Evolutionary conservation across 2,329 filamentous ascomycete species (phyloP).

Genomic region (Aspergillus pseudoterreus): DNA sequence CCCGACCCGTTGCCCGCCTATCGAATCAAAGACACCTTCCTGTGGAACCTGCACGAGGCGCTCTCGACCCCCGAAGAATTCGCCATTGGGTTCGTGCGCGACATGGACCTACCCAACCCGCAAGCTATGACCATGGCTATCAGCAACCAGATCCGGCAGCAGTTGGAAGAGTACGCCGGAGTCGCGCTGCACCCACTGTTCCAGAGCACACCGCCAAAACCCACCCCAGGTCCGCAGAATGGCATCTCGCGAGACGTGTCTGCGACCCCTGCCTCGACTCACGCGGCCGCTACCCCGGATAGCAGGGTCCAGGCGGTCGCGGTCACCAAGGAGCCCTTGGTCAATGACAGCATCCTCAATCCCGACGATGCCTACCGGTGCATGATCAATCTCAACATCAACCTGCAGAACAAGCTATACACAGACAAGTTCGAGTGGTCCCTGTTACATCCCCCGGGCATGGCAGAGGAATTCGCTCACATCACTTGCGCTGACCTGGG

Average conservation of each 20-base stretch:
- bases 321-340: constrained; percentile 35
- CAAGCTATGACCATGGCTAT: constrained; percentile 70
- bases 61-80: constrained; percentile 94
- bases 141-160: constrained; percentile 88
- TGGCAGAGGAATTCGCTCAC: constrained; percentile 87
- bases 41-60: constrained; percentile 96
- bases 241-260: constrained; percentile 51
- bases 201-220: constrained; percentile 48
- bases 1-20: constrained; percentile 80
- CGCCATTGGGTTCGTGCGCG: constrained; percentile 83
- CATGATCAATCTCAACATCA: constrained; percentile 85
- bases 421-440: constrained; percentile 99
- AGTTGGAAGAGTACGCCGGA: constrained; percentile 92
- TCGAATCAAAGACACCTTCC: constrained; percentile 87
- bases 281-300: constrained; percentile 58
- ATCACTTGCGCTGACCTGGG: constrained; percentile 91
- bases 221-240: constrained; percentile 22
- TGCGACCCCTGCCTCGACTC: constrained; percentile 50
- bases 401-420: constrained; percentile 85
- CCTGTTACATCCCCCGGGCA: constrained; percentile 82
- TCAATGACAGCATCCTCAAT: constrained; percentile 72
- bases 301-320: constrained; percentile 25
- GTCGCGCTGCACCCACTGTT: constrained; percentile 92
- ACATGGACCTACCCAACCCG: constrained; percentile 82
- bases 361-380: constrained; percentile 94